These are phyloP conservation scores for Pulveroboletus sp. DNA, from an alignment of 768 basidiomycete genomes.

Conservation along the genomic window DNA sequence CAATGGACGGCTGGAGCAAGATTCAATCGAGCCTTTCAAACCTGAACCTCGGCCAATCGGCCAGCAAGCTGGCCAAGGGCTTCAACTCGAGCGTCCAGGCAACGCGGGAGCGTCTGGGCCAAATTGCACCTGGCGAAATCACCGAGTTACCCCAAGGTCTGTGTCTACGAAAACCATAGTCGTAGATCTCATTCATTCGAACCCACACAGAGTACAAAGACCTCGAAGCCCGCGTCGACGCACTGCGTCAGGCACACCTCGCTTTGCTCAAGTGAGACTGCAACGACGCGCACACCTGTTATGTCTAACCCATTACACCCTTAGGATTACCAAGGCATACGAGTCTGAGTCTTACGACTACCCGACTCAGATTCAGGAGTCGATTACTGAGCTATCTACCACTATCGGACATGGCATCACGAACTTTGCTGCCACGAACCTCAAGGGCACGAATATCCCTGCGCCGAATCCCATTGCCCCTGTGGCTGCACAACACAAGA, in stretches of 20 bases:
- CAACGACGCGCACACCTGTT: not conserved
- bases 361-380: constrained; percentile 84
- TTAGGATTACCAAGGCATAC: constrained; percentile 83
- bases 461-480: constrained; percentile 55
- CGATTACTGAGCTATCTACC: constrained; percentile 64
- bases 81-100: constrained; percentile 82
- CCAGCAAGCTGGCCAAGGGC: constrained; percentile 71
- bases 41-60: constrained; percentile 72
- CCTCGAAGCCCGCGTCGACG: constrained; percentile 92
- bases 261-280: constrained; percentile 66
- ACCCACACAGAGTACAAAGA: constrained; percentile 83
- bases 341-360: constrained; percentile 86
- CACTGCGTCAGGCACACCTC: constrained; percentile 74
- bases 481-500: constrained; percentile 76
- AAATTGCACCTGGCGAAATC: constrained; percentile 88
- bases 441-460: constrained; percentile 86
- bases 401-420: constrained; percentile 71
- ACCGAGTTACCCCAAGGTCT: constrained; percentile 90
- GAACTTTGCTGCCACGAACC: constrained; percentile 81
- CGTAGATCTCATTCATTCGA: not conserved
- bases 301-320: not conserved
- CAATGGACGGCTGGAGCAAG: constrained; percentile 61
- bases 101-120: constrained; percentile 82
- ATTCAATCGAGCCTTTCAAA: constrained; percentile 55
- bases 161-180: constrained; percentile 4